A percentile compares a stretch with the other conserved stretches of the same genome.
Conservation (phyloP, 2,329 filamentous ascomycete species). For the Aspergillus ibericus region DNA sequence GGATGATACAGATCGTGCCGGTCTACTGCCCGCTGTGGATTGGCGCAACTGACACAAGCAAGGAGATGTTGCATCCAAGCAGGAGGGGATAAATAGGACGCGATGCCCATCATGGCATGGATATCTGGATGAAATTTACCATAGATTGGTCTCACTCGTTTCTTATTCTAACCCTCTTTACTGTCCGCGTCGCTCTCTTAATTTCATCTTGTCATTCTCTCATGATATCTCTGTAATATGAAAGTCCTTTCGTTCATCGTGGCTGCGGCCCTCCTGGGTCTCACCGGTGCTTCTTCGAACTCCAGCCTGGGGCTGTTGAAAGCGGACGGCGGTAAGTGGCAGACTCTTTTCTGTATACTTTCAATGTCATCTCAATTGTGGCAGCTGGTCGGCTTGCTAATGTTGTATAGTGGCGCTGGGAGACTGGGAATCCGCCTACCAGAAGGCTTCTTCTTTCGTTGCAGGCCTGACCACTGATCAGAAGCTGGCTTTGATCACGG, state of each 20-base stretch:
- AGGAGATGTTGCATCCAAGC: neutral
- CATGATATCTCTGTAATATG: neutral
- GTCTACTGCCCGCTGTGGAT: neutral
- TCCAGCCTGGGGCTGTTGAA: slow-evolving; percentile 2
- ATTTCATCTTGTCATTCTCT: neutral
- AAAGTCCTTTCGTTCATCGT: neutral
- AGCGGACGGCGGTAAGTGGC: neutral
- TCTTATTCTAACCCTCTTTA: neutral
- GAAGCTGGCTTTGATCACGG: slow-evolving; percentile 29
- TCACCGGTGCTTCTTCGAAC: neutral
- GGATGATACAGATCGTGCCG: neutral
- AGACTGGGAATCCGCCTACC: slow-evolving; percentile 17
- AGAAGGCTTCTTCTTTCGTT: slow-evolving; percentile 19
- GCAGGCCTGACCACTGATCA: slow-evolving; percentile 20
- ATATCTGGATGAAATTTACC: neutral
- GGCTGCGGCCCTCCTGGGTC: neutral
- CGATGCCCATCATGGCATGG: neutral
- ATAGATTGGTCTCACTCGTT: neutral
- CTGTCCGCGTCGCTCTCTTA: neutral
- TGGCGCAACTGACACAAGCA: neutral
- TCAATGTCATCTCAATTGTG: too few relatives aligned
- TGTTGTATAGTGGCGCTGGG: slow-evolving; percentile 5
- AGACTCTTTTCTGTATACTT: neutral
- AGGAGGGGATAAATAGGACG: neutral
- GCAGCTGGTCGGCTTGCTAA: neutral